Percentiles rank a stretch among this genome's conserved stretches.
Conservation (phyloP, 2,329 filamentous ascomycete genomes). For the Fusarium veterinarium region DNA sequence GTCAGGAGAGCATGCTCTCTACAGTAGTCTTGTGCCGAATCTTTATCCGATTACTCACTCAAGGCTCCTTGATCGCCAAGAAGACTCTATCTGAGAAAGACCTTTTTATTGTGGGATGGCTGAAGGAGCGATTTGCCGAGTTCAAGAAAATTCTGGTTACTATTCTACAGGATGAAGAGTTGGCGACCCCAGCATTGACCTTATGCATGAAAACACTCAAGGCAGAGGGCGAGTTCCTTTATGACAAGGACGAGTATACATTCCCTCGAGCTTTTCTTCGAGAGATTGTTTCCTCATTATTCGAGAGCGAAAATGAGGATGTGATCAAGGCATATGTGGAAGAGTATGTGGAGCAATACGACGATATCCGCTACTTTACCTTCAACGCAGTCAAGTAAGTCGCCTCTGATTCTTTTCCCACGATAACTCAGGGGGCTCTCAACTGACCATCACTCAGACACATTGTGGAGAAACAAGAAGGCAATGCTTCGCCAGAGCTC, state of each 20-base stretch:
- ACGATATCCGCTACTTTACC: slow-evolving; percentile 87
- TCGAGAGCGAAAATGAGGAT: slow-evolving; percentile 68
- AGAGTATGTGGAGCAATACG: slow-evolving; percentile 81
- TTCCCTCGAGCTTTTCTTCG: slow-evolving; percentile 78
- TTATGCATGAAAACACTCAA: slow-evolving; percentile 87
- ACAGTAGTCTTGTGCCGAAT: slow-evolving; percentile 86
- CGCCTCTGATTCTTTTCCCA: slow-evolving; percentile 37
- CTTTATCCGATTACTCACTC: slow-evolving; percentile 83
- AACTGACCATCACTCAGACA: slow-evolving; percentile 33
- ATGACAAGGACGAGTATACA: slow-evolving; percentile 70
- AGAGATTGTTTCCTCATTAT: slow-evolving; percentile 70
- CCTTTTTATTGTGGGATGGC: slow-evolving; percentile 78
- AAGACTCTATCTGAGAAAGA: slow-evolving; percentile 79
- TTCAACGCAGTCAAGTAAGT: slow-evolving; percentile 79
- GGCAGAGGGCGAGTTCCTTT: slow-evolving; percentile 75
- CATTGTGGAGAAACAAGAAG: slow-evolving; percentile 42
- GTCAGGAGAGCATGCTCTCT: slow-evolving; percentile 71
- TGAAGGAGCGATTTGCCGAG: slow-evolving; percentile 78
- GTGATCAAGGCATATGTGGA: slow-evolving; percentile 79
- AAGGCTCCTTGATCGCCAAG: slow-evolving; percentile 75
- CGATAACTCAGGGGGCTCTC: no score
- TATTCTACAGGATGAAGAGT: slow-evolving; percentile 70
- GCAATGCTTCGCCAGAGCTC: slow-evolving; percentile 43
- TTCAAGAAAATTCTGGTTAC: slow-evolving; percentile 73
- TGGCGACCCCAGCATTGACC: slow-evolving; percentile 78